Evolutionary conservation across 2,329 filamentous ascomycete genomes (phyloP).

Genomic region (Botrytis hyacinthi): DNA sequence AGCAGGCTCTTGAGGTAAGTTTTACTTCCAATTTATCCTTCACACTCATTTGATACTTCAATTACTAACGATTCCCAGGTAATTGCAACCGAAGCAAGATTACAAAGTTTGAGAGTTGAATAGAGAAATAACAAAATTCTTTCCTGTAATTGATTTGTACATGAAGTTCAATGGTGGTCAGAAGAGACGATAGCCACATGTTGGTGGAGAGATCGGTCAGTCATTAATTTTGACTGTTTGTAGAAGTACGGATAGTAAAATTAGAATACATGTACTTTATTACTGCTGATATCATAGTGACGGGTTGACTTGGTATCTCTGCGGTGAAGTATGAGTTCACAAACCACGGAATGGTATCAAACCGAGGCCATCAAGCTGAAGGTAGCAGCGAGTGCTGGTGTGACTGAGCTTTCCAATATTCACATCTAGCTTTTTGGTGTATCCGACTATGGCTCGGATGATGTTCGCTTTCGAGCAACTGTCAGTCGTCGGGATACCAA

Average conservation of each 20-base stretch:
- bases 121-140: conserved; percentile 42
- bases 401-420: neutral
- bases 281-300: neutral
- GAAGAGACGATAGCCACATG: neutral
- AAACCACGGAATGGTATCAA: neutral
- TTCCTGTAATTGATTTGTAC: conserved; percentile 31
- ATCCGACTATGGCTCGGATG: too few species aligned
- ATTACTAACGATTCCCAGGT: conserved; percentile 53
- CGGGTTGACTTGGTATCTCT: neutral
- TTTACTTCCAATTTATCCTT: conserved; percentile 17
- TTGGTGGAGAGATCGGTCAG: conserved; percentile 1
- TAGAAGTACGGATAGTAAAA: conserved; percentile 17
- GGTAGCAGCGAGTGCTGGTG: neutral
- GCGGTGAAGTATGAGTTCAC: neutral
- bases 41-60: neutral
- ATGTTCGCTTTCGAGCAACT: neutral
- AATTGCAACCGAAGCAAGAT: conserved; percentile 83
- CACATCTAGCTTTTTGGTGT: neutral
- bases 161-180: conserved; percentile 12
- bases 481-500: neutral
- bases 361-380: too few species aligned
- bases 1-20: conserved; percentile 92
- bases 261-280: conserved; percentile 16
- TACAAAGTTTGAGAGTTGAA: conserved; percentile 84
- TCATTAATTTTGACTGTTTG: conserved; percentile 10